Conservation (phyloP, 352 stramenopile species). For the Globisporangium emineosum region DNA sequence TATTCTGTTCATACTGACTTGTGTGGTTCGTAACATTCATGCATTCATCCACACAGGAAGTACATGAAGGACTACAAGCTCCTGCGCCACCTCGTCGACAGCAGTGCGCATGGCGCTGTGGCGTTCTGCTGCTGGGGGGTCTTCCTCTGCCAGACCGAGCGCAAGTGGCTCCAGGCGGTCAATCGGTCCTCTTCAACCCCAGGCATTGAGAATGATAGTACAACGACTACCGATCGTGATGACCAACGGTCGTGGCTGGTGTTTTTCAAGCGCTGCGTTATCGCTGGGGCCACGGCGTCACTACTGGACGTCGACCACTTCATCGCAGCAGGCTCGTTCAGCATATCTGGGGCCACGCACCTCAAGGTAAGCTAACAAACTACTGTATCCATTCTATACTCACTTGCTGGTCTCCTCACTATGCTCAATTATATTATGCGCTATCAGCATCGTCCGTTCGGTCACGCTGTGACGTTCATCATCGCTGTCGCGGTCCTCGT, state of each 20-base stretch:
- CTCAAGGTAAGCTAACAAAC: constrained; percentile 22
- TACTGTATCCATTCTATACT: not conserved
- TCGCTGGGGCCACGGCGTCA: constrained; percentile 35
- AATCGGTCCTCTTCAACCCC: constrained; percentile 7
- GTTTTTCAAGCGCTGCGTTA: constrained; percentile 40
- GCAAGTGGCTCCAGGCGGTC: not conserved
- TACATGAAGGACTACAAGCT: constrained; percentile 34
- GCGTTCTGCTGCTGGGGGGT: constrained; percentile 57
- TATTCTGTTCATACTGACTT: too few species aligned
- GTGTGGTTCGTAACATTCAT: too few species aligned
- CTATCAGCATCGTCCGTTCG: constrained; percentile 45
- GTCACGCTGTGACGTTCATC: constrained; percentile 67
- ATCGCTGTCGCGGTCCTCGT: constrained; percentile 38
- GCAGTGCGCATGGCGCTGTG: constrained; percentile 46
- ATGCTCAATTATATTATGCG: not conserved
- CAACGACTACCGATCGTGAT: not conserved
- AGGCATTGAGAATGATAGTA: not conserved
- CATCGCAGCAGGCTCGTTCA: constrained; percentile 56
- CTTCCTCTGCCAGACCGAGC: constrained; percentile 45
- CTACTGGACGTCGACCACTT: constrained; percentile 76
- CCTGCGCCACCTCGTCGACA: constrained; percentile 65
- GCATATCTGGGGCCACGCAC: constrained; percentile 52
- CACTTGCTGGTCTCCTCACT: not conserved
- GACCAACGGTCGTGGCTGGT: constrained; percentile 16
- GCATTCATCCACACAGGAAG: too few species aligned